Percentiles rank a stretch among this genome's conserved stretches.
Conservation (phyloP, 2,329 filamentous ascomycete species). For the Penicillium brevicompactum region DNA sequence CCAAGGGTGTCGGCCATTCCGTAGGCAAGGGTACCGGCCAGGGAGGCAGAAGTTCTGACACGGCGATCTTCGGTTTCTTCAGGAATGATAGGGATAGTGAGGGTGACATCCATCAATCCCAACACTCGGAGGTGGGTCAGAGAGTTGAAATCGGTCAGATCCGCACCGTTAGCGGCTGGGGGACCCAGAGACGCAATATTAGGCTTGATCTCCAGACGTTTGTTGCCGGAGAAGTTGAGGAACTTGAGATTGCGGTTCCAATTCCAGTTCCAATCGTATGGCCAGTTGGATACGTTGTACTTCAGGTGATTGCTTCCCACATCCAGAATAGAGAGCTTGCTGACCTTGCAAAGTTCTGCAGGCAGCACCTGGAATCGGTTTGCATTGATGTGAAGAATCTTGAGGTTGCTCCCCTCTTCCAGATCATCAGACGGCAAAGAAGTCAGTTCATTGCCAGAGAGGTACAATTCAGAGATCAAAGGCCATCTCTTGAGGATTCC, state of each 20-base stretch:
- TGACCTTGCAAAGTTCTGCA: slow-evolving; percentile 90
- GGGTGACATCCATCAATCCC: slow-evolving; percentile 95
- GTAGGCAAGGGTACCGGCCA: slow-evolving; percentile 87
- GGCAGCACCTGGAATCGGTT: slow-evolving; percentile 98
- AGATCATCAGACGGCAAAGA: slow-evolving; percentile 91
- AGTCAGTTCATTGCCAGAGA: slow-evolving; percentile 93
- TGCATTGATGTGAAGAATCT: slow-evolving; percentile 91
- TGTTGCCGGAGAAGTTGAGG: slow-evolving; percentile 95
- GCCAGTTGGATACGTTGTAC: slow-evolving; percentile 99
- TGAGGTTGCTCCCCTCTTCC: slow-evolving; percentile 83
- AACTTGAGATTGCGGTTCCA: slow-evolving; percentile 94
- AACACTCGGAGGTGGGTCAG: slow-evolving; percentile 82
- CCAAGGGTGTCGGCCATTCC: slow-evolving; percentile 97
- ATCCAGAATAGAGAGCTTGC: slow-evolving; percentile 87
- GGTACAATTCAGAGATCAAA: slow-evolving; percentile 84
- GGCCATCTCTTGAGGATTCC: slow-evolving; percentile 87
- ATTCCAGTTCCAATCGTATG: slow-evolving; percentile 99
- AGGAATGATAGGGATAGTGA: slow-evolving; percentile 89
- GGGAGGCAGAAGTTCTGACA: slow-evolving; percentile 93
- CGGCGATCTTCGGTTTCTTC: slow-evolving; percentile 94
- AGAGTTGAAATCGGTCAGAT: slow-evolving; percentile 88
- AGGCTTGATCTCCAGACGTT: slow-evolving; percentile 85
- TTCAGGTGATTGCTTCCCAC: slow-evolving; percentile 94
- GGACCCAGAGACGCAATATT: slow-evolving; percentile 59
- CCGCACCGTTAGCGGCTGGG: slow-evolving; percentile 58